Evolutionary conservation across 371 early-diverging fungal genomes (phyloP).

Genomic region (Zychaea mexicana): DNA sequence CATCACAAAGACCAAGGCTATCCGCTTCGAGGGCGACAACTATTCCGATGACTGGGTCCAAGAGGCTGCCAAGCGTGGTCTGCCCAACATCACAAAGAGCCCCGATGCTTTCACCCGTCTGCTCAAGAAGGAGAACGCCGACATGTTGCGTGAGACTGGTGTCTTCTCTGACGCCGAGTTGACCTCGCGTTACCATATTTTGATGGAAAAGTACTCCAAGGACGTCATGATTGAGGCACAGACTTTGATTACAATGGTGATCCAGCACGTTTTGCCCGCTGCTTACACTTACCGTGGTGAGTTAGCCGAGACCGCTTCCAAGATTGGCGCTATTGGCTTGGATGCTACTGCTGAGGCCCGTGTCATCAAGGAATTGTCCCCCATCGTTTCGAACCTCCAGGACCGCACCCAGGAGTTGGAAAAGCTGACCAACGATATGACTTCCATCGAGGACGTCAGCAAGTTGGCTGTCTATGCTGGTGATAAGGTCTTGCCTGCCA

Average conservation of each 20-base stretch:
- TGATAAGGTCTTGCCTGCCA: conserved; percentile 63
- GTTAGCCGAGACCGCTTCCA: conserved; percentile 75
- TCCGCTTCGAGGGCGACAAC: conserved; percentile 97
- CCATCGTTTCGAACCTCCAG: conserved; percentile 63
- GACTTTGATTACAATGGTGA: conserved; percentile 83
- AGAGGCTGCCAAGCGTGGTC: conserved; percentile 86
- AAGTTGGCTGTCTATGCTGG: conserved; percentile 68
- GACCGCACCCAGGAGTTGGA: conserved; percentile 57
- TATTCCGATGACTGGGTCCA: conserved; percentile 83
- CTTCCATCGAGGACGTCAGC: conserved; percentile 60
- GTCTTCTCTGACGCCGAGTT: conserved; percentile 90
- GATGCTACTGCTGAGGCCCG: conserved; percentile 69
- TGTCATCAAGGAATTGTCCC: conserved; percentile 69
- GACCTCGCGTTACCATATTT: conserved; percentile 90
- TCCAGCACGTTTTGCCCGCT: conserved; percentile 87
- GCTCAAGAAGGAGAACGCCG: conserved; percentile 65
- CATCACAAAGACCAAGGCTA: conserved; percentile 79
- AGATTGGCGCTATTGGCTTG: conserved; percentile 42
- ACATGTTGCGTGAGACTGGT: conserved; percentile 78
- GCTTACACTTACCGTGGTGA: conserved; percentile 87
- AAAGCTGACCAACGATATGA: conserved; percentile 58
- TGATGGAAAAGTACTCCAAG: conserved; percentile 95
- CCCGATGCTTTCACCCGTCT: conserved; percentile 89
- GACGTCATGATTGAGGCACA: conserved; percentile 93
- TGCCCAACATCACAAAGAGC: conserved; percentile 89